Conservation (phyloP, 2,329 filamentous ascomycete species). For the Aureobasidium leucospermi region DNA sequence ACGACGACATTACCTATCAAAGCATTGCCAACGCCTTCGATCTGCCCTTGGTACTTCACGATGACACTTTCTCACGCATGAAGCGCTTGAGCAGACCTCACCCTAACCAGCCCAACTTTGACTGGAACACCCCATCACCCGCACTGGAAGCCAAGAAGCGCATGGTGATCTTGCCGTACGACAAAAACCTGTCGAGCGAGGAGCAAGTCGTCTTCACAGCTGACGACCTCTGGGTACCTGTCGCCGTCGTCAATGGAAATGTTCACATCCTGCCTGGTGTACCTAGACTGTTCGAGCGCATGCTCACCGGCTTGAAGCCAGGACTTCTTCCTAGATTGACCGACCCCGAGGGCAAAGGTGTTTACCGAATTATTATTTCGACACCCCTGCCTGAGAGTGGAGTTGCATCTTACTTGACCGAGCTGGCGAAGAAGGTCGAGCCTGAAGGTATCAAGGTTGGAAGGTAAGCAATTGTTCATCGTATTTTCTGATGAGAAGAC, state of each 20-base stretch:
- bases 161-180: conserved; percentile 82
- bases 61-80: conserved; percentile 74
- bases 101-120: conserved; percentile 65
- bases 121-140: conserved; percentile 77
- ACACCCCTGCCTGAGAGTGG: conserved; percentile 83
- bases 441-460: conserved; percentile 82
- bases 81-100: conserved; percentile 68
- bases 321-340: conserved; percentile 60
- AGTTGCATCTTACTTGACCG: conserved; percentile 74
- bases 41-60: conserved; percentile 68
- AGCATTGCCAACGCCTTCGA: conserved; percentile 86
- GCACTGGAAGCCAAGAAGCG: conserved; percentile 73
- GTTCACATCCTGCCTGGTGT: conserved; percentile 89
- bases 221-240: conserved; percentile 84
- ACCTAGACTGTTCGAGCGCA: conserved; percentile 70
- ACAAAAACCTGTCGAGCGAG: conserved; percentile 52
- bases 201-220: conserved; percentile 72
- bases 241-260: conserved; percentile 84
- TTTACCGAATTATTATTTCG: conserved; percentile 70
- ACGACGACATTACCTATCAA: conserved; percentile 96
- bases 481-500: not conserved
- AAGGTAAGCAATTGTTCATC: conserved; percentile 29
- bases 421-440: conserved; percentile 66
- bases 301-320: conserved; percentile 72
- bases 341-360: conserved; percentile 76